phyloP scores from a whole-genome alignment of 176 grass and related monocot species.

The Dactylis glomerata region DNA sequence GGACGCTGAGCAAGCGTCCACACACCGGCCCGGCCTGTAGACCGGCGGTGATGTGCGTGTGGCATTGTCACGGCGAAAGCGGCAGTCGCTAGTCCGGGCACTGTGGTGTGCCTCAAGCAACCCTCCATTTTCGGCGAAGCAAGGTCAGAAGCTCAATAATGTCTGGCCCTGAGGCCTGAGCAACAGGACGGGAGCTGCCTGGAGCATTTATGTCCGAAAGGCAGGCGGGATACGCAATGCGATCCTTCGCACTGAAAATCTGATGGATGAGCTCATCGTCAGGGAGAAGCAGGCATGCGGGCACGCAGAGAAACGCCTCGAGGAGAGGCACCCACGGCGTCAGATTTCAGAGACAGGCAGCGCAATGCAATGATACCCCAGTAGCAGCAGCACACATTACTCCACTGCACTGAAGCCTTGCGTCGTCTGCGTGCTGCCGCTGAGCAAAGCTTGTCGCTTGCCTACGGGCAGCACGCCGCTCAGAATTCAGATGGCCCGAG shows the following conservation, averaged over 20 bases:
- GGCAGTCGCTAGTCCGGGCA: constrained; percentile 8
- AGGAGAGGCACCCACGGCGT: no score
- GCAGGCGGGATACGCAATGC: constrained; percentile 26
- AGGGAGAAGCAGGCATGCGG: not conserved
- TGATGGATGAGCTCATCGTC: not conserved
- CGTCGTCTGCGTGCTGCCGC: not conserved
- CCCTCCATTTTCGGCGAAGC: not conserved
- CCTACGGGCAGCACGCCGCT: not conserved
- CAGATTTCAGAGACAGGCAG: not conserved
- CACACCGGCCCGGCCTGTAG: not conserved
- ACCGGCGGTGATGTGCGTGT: constrained; percentile 23
- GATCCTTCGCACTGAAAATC: not conserved
- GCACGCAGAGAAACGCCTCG: constrained; percentile 27
- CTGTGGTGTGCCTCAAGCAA: not conserved
- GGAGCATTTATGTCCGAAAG: constrained; percentile 34
- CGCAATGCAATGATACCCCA: not conserved
- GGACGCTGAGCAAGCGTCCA: not conserved
- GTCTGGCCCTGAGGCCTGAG: constrained; percentile 4
- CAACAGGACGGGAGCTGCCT: not conserved
- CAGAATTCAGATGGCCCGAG: not conserved
- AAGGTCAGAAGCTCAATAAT: constrained; percentile 5
- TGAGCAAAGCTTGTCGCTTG: not conserved
- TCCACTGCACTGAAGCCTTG: not conserved
- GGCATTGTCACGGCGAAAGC: not conserved
- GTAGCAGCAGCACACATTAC: constrained; percentile 2